Percentiles rank a stretch among this genome's conserved stretches.
These are phyloP conservation scores for Colletotrichum eremochloae DNA, from an alignment of 2,329 filamentous ascomycete species.

Conservation along the genomic window DNA sequence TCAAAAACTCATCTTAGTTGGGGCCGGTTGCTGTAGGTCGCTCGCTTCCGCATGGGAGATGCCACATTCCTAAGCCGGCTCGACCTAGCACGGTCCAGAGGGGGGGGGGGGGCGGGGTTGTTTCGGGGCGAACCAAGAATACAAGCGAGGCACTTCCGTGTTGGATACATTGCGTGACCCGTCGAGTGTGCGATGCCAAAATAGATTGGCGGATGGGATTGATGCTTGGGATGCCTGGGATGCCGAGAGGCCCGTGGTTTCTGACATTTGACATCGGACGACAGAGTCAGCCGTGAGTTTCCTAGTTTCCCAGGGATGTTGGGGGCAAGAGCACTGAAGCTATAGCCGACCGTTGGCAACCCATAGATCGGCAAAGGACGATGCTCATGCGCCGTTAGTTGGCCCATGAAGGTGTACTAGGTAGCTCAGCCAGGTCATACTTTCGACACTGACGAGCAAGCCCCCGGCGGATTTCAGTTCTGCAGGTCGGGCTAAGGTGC, in stretches of 20 bases:
- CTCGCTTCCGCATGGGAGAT: conserved; percentile 18
- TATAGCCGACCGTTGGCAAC: background rate
- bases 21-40: background rate
- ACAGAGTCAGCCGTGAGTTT: background rate
- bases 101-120: too few relatives aligned
- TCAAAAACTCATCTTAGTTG: background rate
- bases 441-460: background rate
- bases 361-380: background rate
- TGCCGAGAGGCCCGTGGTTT: conserved; percentile 11
- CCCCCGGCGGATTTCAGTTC: background rate
- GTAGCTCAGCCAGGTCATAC: background rate
- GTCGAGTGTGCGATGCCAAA: background rate
- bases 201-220: background rate
- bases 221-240: background rate
- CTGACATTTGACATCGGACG: background rate
- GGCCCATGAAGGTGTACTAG: background rate
- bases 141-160: conserved; percentile 9
- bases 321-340: background rate
- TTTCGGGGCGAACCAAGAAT: conserved; percentile 9
- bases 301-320: background rate
- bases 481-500: background rate
- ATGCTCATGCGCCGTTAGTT: background rate
- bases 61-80: conserved; percentile 15
- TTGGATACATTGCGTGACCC: conserved; percentile 4
- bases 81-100: background rate